Evolutionary conservation across 257 asterid genomes (phyloP).

Genomic region (Lithospermum erythrorhizon): DNA sequence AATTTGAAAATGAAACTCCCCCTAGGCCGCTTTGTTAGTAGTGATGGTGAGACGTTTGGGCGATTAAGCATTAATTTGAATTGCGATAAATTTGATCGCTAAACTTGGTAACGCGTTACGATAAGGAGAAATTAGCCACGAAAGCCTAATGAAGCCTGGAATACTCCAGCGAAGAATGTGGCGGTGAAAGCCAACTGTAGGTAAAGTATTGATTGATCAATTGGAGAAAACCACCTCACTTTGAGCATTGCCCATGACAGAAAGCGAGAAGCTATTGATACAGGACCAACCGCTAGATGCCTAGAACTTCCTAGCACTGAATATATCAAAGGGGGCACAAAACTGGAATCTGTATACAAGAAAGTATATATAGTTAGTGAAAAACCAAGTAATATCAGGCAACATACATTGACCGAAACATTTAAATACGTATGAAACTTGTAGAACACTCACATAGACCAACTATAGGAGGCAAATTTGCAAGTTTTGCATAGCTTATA

Average conservation of each 20-base stretch:
- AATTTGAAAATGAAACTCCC: too few relatives aligned
- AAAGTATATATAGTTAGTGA: not conserved
- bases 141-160: constrained; percentile 77
- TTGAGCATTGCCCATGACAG: constrained; percentile 95
- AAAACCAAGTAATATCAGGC: not conserved
- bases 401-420: not conserved
- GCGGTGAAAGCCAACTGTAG: constrained; percentile 82
- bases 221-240: constrained; percentile 45
- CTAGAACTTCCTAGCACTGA: constrained; percentile 81
- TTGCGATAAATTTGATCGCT: too few relatives aligned
- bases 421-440: not conserved
- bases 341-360: constrained; percentile 59
- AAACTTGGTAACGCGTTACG: not conserved
- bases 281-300: constrained; percentile 87
- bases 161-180: constrained; percentile 72
- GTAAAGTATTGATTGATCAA: constrained; percentile 44
- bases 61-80: too few relatives aligned
- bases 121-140: constrained; percentile 14
- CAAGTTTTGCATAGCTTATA: constrained; percentile 88
- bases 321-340: constrained; percentile 86
- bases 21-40: too few relatives aligned
- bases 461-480: constrained; percentile 80
- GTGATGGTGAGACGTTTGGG: too few relatives aligned
- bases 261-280: constrained; percentile 91
- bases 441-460: constrained; percentile 59